Conservation (phyloP, 1,284 basidiomycete species). For the Irpex rosettiformis region DNA sequence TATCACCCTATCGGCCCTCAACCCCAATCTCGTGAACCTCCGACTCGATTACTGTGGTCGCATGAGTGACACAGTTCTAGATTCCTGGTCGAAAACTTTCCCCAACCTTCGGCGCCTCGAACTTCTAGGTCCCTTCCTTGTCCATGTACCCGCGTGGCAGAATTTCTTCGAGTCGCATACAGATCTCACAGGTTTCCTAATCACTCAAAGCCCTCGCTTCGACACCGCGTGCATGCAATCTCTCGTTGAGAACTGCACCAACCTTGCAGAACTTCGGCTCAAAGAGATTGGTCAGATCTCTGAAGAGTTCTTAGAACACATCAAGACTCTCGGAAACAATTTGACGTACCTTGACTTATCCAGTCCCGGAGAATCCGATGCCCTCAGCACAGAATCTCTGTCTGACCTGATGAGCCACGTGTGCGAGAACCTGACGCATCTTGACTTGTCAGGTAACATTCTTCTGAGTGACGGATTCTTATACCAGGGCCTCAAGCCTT, state of each 20-base stretch:
- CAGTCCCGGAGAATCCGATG: slow-evolving; percentile 31
- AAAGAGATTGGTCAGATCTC: slow-evolving; percentile 76
- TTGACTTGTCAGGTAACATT: slow-evolving; percentile 67
- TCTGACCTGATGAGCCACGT: slow-evolving; percentile 44
- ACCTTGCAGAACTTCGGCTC: slow-evolving; percentile 70
- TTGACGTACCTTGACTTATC: slow-evolving; percentile 51
- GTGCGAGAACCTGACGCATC: slow-evolving; percentile 38
- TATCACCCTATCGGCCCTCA: slow-evolving; percentile 68
- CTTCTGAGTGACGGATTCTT: slow-evolving; percentile 58
- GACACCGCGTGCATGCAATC: slow-evolving; percentile 67
- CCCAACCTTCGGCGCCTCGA: slow-evolving; percentile 69
- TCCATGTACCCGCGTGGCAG: slow-evolving; percentile 75
- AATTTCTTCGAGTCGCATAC: slow-evolving; percentile 67
- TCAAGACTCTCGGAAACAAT: slow-evolving; percentile 45
- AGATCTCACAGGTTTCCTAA: slow-evolving; percentile 67
- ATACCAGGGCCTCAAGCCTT: slow-evolving; percentile 53
- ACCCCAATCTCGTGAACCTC: slow-evolving; percentile 75
- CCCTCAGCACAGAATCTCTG: slow-evolving; percentile 45
- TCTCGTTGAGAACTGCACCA: slow-evolving; percentile 61
- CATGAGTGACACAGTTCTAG: slow-evolving; percentile 68
- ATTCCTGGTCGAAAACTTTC: slow-evolving; percentile 62
- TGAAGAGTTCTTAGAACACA: slow-evolving; percentile 56
- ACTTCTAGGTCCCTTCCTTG: slow-evolving; percentile 88
- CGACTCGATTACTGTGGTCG: slow-evolving; percentile 88
- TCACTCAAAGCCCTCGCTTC: slow-evolving; percentile 88